Percentiles rank a stretch among this genome's conserved stretches.
phyloP scores from a whole-genome alignment of 2,329 filamentous ascomycete species.

The Calonectria henricotiae region DNA sequence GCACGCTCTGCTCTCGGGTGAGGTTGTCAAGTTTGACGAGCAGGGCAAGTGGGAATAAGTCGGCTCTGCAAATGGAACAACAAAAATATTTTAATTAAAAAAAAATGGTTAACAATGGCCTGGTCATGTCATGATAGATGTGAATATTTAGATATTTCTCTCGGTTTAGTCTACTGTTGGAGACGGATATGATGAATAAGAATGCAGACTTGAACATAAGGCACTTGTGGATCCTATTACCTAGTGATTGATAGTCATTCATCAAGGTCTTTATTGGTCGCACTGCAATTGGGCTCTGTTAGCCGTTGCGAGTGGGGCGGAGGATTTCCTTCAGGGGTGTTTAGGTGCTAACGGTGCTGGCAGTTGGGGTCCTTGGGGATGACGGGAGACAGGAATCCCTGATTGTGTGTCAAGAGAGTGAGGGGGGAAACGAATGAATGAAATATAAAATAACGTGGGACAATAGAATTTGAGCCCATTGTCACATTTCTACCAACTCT shows the following conservation, averaged over 20 bases:
- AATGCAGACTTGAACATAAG: not conserved
- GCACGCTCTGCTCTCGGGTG: conserved; percentile 69
- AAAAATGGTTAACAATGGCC: too few relatives aligned
- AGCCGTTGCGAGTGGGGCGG: conserved; percentile 7
- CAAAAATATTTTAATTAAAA: not conserved
- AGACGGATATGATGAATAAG: conserved; percentile 6
- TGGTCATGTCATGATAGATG: not conserved
- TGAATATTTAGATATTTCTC: not conserved
- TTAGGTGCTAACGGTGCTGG: conserved; percentile 12
- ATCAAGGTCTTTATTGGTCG: conserved; percentile 2
- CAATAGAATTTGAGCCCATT: too few relatives aligned
- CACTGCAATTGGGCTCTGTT: not conserved
- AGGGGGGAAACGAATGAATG: too few relatives aligned
- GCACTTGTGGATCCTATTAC: not conserved
- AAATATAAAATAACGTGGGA: too few relatives aligned
- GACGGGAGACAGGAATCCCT: not conserved
- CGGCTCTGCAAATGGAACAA: not conserved
- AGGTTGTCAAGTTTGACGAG: conserved; percentile 73
- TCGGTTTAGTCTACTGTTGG: not conserved
- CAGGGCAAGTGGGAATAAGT: conserved; percentile 33
- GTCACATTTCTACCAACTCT: too few relatives aligned
- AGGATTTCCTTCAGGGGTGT: conserved; percentile 3
- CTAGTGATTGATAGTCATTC: not conserved
- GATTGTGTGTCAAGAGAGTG: not conserved
- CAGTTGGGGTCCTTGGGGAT: not conserved